Evolutionary conservation across 805 yeast genomes (phyloP).

Genomic region (Saccharomycopsis sp.): DNA sequence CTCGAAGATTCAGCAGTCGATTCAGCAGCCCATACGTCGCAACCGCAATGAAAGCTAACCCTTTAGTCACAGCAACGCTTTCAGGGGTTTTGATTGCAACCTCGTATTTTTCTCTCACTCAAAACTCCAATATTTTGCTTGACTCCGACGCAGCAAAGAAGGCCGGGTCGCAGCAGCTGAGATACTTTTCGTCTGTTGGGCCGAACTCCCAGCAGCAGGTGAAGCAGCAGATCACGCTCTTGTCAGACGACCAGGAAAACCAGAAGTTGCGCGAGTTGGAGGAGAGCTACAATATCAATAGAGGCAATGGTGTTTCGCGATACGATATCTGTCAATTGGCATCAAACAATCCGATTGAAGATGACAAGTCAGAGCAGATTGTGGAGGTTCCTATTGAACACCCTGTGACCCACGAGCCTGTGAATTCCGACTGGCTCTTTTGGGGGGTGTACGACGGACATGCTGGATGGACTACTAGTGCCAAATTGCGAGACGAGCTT

Average conservation of each 20-base stretch:
- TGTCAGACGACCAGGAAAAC: slow-evolving; percentile 67
- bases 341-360: slow-evolving; percentile 91
- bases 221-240: slow-evolving; percentile 49
- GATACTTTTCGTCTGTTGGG: slow-evolving; percentile 17
- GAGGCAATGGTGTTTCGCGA: slow-evolving; percentile 82
- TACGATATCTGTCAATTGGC: slow-evolving; percentile 88
- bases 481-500: slow-evolving; percentile 74
- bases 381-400: slow-evolving; percentile 70
- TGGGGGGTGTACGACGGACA: slow-evolving; percentile 97
- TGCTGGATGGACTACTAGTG: slow-evolving; percentile 90
- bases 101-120: slow-evolving; percentile 25
- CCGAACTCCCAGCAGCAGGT: slow-evolving; percentile 25
- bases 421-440: slow-evolving; percentile 72
- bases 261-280: slow-evolving; percentile 62
- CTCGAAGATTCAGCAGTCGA: background rate
- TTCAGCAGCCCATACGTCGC: background rate
- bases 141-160: slow-evolving; percentile 23
- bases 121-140: slow-evolving; percentile 21
- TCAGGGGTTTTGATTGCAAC: slow-evolving; percentile 27
- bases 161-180: background rate
- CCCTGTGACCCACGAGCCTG: slow-evolving; percentile 40
- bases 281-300: slow-evolving; percentile 70
- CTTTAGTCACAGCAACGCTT: slow-evolving; percentile 21
- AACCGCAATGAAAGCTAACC: background rate
- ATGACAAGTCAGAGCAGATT: slow-evolving; percentile 80